phyloP scores from a whole-genome alignment of 441 rosid species.

The Eruca vesicaria region DNA sequence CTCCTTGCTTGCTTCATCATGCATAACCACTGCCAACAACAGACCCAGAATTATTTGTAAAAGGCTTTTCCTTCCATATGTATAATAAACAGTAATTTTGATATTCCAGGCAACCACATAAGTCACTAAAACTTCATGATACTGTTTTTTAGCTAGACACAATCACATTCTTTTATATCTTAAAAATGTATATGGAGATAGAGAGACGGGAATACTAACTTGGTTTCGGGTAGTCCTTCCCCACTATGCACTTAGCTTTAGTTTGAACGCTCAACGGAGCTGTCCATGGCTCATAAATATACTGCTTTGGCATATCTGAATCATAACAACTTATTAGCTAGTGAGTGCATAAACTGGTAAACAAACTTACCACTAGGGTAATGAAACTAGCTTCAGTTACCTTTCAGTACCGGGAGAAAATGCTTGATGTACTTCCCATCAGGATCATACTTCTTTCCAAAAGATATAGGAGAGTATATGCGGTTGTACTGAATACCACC shows the following conservation, averaged over 20 bases:
- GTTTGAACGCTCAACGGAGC: slow-evolving; percentile 84
- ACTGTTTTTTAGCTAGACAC: too few species aligned
- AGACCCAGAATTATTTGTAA: neutral
- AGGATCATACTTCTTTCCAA: slow-evolving; percentile 93
- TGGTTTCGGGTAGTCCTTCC: slow-evolving; percentile 88
- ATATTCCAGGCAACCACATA: neutral
- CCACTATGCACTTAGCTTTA: slow-evolving; percentile 82
- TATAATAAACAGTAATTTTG: neutral
- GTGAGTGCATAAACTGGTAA: neutral
- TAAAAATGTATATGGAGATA: too few species aligned
- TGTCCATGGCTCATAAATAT: slow-evolving; percentile 95
- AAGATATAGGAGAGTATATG: slow-evolving; percentile 82
- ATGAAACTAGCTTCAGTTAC: slow-evolving; percentile 40
- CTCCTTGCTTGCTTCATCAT: slow-evolving; percentile 86
- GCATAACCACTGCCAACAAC: slow-evolving; percentile 62
- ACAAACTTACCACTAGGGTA: neutral
- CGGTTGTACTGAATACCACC: slow-evolving; percentile 69
- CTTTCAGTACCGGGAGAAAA: slow-evolving; percentile 89
- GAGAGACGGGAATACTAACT: slow-evolving; percentile 41
- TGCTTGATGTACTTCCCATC: slow-evolving; percentile 80
- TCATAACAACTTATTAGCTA: slow-evolving; percentile 9
- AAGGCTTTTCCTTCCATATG: neutral
- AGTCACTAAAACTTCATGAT: too few species aligned
- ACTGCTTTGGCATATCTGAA: slow-evolving; percentile 94
- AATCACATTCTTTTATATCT: too few species aligned